phyloP scores from a whole-genome alignment of 2,329 filamentous ascomycete species.

The Colletotrichum cereale region DNA sequence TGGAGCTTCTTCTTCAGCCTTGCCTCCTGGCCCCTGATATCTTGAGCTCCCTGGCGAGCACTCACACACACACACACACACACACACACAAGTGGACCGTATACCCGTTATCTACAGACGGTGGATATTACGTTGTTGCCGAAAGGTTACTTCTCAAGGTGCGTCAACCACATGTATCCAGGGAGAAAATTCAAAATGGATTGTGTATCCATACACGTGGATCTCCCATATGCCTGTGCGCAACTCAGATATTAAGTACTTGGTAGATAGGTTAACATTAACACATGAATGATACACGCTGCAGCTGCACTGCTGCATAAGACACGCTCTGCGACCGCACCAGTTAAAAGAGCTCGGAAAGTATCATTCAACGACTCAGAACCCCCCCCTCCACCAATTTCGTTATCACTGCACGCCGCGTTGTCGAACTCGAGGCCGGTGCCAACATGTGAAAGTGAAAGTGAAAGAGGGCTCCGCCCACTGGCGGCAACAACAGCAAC shows the following conservation, averaged over 20 bases:
- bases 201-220: constrained; percentile 30
- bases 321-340: constrained; percentile 20
- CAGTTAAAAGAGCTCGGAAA: background rate
- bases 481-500: background rate
- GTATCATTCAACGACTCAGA: background rate
- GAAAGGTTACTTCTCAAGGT: constrained; percentile 13
- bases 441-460: constrained; percentile 29
- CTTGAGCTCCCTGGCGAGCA: constrained; percentile 8
- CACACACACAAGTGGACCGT: constrained; percentile 32
- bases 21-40: constrained; percentile 34
- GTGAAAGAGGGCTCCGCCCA: constrained; percentile 15
- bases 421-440: constrained; percentile 7
- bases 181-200: constrained; percentile 23
- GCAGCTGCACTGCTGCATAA: background rate
- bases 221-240: constrained; percentile 32
- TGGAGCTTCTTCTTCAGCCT: constrained; percentile 32
- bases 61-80: constrained; percentile 28
- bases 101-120: constrained; percentile 29
- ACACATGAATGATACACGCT: constrained; percentile 6
- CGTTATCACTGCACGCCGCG: constrained; percentile 5
- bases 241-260: constrained; percentile 22
- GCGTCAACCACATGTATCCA: background rate
- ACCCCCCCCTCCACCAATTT: background rate
- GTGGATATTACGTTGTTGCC: background rate
- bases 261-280: background rate